Percentiles rank a stretch among this genome's conserved stretches.
These are phyloP conservation scores for Thinopyrum elongatum DNA, from an alignment of 176 grass and related monocot genomes.

Conservation along the genomic window DNA sequence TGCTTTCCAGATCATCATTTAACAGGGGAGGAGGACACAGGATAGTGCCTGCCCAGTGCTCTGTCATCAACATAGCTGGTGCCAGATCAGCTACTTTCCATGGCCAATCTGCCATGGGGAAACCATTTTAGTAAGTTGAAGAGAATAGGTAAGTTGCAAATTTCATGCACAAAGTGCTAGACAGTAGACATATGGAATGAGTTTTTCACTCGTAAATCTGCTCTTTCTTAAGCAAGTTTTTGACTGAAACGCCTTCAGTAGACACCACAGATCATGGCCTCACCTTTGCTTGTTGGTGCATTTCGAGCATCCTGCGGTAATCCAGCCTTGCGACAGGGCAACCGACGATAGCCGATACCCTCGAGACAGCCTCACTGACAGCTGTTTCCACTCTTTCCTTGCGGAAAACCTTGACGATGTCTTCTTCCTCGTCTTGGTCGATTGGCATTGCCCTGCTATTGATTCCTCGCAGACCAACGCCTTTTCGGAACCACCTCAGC, in stretches of 20 bases:
- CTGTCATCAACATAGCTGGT: conserved; percentile 9
- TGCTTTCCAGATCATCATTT: conserved; percentile 34
- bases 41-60: conserved; percentile 4
- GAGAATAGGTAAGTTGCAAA: not conserved
- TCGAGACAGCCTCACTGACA: conserved; percentile 66
- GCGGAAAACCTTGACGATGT: conserved; percentile 58
- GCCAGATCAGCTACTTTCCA: not conserved
- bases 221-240: not conserved
- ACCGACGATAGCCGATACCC: conserved; percentile 48
- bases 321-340: conserved; percentile 59
- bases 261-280: not conserved
- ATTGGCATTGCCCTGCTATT: conserved; percentile 45
- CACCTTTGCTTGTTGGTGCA: conserved; percentile 63
- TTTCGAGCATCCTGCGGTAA: conserved; percentile 72
- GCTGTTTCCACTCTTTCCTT: conserved; percentile 81
- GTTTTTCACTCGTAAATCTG: not conserved
- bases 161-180: not conserved
- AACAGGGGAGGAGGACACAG: not conserved
- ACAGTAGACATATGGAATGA: not conserved
- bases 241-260: not conserved
- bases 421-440: conserved; percentile 57
- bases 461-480: conserved; percentile 68
- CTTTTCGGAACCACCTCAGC: conserved; percentile 64
- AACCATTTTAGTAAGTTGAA: not conserved
- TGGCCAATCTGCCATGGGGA: not conserved